Conservation (phyloP, 1,139 yeast genomes). For the Nakaseomyces glabratus region DNA sequence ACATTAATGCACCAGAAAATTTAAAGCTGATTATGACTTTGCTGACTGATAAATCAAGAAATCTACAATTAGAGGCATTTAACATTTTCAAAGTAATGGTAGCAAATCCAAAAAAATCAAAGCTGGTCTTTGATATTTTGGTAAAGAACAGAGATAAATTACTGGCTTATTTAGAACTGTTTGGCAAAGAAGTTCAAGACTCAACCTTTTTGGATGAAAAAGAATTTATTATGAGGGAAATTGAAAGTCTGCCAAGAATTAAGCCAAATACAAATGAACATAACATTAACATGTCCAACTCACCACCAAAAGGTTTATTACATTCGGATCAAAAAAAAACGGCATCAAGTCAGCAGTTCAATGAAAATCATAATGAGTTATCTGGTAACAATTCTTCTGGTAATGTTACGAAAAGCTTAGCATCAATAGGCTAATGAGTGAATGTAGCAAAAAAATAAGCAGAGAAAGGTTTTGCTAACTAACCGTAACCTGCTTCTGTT, state of each 20-base stretch:
- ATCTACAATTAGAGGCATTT: slow-evolving; percentile 82
- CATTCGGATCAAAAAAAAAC: no score
- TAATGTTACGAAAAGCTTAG: no score
- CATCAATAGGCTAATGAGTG: no score
- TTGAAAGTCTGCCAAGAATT: slow-evolving; percentile 55
- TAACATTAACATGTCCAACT: not conserved
- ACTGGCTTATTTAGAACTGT: slow-evolving; percentile 56
- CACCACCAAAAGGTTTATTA: not conserved
- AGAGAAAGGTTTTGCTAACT: no score
- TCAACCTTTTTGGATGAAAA: slow-evolving; percentile 68
- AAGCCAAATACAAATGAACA: slow-evolving; percentile 8
- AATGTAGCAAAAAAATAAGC: no score
- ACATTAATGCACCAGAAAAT: slow-evolving; percentile 74
- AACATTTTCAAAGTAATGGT: slow-evolving; percentile 88
- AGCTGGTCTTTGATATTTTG: slow-evolving; percentile 68
- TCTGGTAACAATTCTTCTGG: no score
- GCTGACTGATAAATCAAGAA: slow-evolving; percentile 80
- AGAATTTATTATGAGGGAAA: slow-evolving; percentile 67
- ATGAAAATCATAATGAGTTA: no score
- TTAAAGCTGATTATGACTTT: slow-evolving; percentile 78
- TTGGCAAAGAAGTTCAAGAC: slow-evolving; percentile 56
- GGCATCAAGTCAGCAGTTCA: no score
- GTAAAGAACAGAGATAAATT: slow-evolving; percentile 75
- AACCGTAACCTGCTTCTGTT: no score
- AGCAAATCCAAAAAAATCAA: slow-evolving; percentile 87